Conservation (phyloP, 148 eudicot genomes). For the Euryodendron excelsum region DNA sequence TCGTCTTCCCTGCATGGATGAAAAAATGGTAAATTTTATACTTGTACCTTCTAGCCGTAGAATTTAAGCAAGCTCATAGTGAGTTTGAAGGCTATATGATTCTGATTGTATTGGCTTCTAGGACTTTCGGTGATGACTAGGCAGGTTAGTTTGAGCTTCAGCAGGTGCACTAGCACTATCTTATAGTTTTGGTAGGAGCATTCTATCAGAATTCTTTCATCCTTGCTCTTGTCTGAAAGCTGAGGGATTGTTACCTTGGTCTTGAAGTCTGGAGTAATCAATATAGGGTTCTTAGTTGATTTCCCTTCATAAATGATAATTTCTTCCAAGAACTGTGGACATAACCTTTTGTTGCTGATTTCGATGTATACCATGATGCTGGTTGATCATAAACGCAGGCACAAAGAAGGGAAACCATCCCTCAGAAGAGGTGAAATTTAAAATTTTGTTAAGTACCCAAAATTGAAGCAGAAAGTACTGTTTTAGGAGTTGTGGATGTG, state of each 20-base stretch:
- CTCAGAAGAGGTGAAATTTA: not conserved
- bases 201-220: not conserved
- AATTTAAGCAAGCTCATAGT: not conserved
- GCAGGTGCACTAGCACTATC: not conserved
- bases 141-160: slow-evolving; percentile 3
- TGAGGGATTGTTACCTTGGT: not conserved
- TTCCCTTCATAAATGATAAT: not conserved
- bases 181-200: not conserved
- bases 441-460: not conserved
- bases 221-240: not conserved
- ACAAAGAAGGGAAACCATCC: not conserved
- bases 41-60: not conserved
- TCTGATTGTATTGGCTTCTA: not conserved
- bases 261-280: not conserved
- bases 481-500: not conserved
- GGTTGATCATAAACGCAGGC: not conserved
- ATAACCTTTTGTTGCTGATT: not conserved
- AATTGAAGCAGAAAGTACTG: not conserved
- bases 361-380: not conserved
- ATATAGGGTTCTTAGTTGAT: not conserved
- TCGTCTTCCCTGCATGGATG: not conserved
- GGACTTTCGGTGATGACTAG: not conserved
- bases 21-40: not conserved
- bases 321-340: not conserved
- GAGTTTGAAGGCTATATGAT: not conserved